Evolutionary conservation across 306 rosid genomes (phyloP).

Genomic region (Alnus glutinosa): DNA sequence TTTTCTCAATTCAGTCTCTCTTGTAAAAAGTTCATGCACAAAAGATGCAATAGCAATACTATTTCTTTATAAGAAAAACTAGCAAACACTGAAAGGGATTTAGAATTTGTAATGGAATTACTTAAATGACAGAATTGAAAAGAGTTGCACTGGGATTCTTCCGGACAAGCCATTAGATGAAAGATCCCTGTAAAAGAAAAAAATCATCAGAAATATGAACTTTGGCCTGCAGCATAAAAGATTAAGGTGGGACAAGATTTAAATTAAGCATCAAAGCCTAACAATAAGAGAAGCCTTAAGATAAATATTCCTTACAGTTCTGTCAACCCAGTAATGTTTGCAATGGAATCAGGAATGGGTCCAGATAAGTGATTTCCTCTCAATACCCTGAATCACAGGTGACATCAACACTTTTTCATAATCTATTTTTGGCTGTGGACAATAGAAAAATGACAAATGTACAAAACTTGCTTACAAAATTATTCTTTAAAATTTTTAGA

Average conservation of each 20-base stretch:
- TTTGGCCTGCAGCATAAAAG: slow-evolving; percentile 19
- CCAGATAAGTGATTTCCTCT: slow-evolving; percentile 50
- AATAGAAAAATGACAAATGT: background rate
- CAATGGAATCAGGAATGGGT: slow-evolving; percentile 40
- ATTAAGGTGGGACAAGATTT: slow-evolving; percentile 10
- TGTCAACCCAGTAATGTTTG: slow-evolving; percentile 40
- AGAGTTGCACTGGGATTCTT: slow-evolving; percentile 69
- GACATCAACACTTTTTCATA: slow-evolving; percentile 2
- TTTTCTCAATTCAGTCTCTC: background rate
- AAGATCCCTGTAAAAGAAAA: slow-evolving; percentile 65
- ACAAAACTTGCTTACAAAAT: background rate
- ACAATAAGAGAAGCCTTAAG: slow-evolving; percentile 10
- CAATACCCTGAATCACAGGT: slow-evolving; percentile 45
- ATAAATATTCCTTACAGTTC: slow-evolving; percentile 37
- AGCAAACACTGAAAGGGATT: background rate
- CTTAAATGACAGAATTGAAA: slow-evolving; percentile 65
- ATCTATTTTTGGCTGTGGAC: background rate
- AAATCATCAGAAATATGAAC: slow-evolving; percentile 16
- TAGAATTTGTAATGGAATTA: slow-evolving; percentile 30
- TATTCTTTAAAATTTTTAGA: background rate
- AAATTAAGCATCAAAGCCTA: slow-evolving; percentile 17
- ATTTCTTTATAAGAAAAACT: background rate
- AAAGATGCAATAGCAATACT: background rate
- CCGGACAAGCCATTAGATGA: slow-evolving; percentile 73
- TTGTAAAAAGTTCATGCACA: background rate